Base-by-base conservation (phyloP, 1,139 yeast species). In the Candida sanyaensis region DNA sequence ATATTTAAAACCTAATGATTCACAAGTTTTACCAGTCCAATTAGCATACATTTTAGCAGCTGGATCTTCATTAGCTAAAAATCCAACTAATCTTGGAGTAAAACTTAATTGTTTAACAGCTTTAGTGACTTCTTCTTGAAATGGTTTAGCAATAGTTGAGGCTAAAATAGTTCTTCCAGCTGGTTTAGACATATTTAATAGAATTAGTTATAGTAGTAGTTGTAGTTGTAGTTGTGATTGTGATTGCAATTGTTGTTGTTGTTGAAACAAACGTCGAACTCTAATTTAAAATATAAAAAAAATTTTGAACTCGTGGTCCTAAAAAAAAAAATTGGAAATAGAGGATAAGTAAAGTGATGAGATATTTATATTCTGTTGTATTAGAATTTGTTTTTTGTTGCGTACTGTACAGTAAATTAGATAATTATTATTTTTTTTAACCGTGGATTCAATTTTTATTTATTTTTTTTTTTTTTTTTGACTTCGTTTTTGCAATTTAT, bases 1-100 rank as follows among this genome's bases (percentile, higher is more conserved):
- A 64, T 90, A 93, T 30, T 80, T 73, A 69, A 93, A 91, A 0
- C 99, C 99, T 48, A 90, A 72, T 17, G 86, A 83, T 59, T 83
- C 86, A 55, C 96, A 85, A 0, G 98, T 92, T 65, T 90, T 92
- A 32, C 87, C 88, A 0, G 99, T 93, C 97, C 97, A 93, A 47
- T 84, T 84, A 41, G 99, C 99, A 64, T 93, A 93, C 88, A 87
- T 87, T 61, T 79, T 80, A 4, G 97, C 98, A 8, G 98, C 97
- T 2, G 98, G 98, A 59, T 93, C 99, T 24, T 78, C 76, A 63
- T 93, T 93, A 27, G 98, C 98, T 44, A 93, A 73, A 53, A 93
- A 83, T 0, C 99, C 99, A 33, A 92, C 97, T 44, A 93, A 73
- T 57, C 80, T 81, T 6, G 98, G 98, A 48, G 73, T 71, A 54